Percentiles rank a stretch among this genome's conserved stretches.
These are phyloP conservation scores for Chytriomyces hyalinus DNA, from an alignment of 192 early-diverging fungal species.

Conservation along the genomic window DNA sequence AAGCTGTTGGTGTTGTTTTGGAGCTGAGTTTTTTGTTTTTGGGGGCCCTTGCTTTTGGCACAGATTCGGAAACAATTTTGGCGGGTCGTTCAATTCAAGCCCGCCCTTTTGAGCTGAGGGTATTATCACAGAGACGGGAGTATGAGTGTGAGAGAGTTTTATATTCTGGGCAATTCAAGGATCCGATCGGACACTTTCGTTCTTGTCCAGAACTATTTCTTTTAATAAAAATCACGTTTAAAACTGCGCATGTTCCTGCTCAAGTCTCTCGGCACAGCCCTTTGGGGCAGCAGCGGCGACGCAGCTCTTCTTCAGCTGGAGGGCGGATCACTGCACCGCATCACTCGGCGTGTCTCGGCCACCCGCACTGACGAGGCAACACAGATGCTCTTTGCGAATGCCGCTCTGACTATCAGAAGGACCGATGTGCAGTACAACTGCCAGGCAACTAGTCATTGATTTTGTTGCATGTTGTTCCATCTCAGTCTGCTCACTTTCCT, in stretches of 20 bases:
- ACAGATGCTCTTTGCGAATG: slow-evolving; percentile 64
- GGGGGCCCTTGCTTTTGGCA: no score
- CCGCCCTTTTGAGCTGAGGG: no score
- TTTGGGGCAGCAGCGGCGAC: slow-evolving; percentile 12
- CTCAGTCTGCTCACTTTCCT: neutral
- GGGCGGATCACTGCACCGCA: neutral
- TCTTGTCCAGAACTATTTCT: no score
- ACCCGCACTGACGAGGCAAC: neutral
- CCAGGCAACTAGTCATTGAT: slow-evolving; percentile 33
- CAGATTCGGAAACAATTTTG: no score
- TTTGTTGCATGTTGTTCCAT: neutral
- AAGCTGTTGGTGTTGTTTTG: no score
- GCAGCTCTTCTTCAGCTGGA: slow-evolving; percentile 53
- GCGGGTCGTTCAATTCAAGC: no score
- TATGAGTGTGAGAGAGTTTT: no score
- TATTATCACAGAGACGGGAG: no score
- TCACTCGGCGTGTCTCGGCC: slow-evolving; percentile 8
- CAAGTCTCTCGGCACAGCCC: slow-evolving; percentile 11
- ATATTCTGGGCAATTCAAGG: no score
- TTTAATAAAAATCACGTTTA: no score
- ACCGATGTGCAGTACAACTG: slow-evolving; percentile 71
- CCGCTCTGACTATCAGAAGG: slow-evolving; percentile 68
- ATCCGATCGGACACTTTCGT: no score
- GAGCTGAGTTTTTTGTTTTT: no score
- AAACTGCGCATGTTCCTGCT: slow-evolving; percentile 4